Evolutionary conservation across 2,329 filamentous ascomycete species (phyloP).

Genomic region (Tricladium varicosporioides): DNA sequence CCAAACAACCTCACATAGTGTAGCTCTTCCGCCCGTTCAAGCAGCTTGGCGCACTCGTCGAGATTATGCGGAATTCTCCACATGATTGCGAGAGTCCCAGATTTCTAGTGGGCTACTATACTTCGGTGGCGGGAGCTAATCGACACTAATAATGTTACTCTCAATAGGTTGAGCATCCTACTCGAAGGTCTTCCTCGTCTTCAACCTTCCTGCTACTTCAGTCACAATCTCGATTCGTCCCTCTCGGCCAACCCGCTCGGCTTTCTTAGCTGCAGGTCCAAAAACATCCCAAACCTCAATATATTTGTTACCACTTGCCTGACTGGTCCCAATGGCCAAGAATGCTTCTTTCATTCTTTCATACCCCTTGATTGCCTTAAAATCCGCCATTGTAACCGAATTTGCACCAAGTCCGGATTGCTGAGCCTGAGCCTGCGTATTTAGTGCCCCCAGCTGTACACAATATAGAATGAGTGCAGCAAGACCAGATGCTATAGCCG

Average conservation of each 20-base stretch:
- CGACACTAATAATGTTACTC: no score
- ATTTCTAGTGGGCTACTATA: no score
- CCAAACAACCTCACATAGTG: no score
- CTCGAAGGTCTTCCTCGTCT: background rate
- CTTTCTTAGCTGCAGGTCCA: conserved; percentile 14
- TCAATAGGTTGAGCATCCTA: background rate
- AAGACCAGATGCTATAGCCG: conserved; percentile 33
- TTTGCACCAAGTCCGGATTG: background rate
- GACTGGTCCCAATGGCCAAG: conserved; percentile 19
- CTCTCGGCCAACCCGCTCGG: conserved; percentile 3
- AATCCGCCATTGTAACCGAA: conserved; percentile 15
- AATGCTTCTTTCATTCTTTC: conserved; percentile 26
- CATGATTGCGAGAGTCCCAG: no score
- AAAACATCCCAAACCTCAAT: conserved; percentile 32
- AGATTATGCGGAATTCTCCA: no score
- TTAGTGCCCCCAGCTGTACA: conserved; percentile 20
- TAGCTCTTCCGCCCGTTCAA: no score
- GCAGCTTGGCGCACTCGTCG: no score
- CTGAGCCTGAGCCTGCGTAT: conserved; percentile 1
- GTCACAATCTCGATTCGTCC: conserved; percentile 4
- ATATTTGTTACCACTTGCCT: conserved; percentile 19
- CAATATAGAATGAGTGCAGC: conserved; percentile 35
- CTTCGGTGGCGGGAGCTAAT: no score
- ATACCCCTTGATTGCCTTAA: conserved; percentile 19
- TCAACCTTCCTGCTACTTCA: background rate